These are phyloP conservation scores for Zoysia pacifica DNA, from an alignment of 176 grass and related monocot species.

Conservation along the genomic window DNA sequence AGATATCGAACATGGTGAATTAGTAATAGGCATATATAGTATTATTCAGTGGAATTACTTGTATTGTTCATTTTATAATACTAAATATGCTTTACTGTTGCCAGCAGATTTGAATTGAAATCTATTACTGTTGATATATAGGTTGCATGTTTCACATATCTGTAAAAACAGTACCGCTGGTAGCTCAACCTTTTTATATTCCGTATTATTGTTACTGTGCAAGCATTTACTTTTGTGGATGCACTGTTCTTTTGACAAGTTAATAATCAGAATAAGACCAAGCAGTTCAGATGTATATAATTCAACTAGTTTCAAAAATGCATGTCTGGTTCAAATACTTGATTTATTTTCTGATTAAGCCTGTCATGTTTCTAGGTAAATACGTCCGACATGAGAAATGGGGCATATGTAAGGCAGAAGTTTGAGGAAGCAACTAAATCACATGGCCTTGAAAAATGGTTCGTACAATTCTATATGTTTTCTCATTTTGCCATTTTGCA, in stretches of 20 bases:
- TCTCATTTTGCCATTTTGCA: slow-evolving; percentile 9
- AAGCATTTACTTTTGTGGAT: not conserved
- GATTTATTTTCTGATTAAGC: slow-evolving; percentile 23
- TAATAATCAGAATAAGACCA: slow-evolving; percentile 8
- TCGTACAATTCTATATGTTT: slow-evolving; percentile 30
- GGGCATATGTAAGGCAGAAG: slow-evolving; percentile 73
- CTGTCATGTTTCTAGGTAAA: slow-evolving; percentile 62
- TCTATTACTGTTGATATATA: not conserved
- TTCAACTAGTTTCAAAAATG: not conserved
- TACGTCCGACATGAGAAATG: slow-evolving; percentile 96
- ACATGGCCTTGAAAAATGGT: slow-evolving; percentile 89
- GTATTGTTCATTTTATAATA: not conserved
- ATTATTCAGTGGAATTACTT: not conserved
- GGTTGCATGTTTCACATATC: slow-evolving; percentile 9
- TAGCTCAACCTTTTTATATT: not conserved
- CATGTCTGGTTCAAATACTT: slow-evolving; percentile 1
- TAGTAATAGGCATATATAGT: not conserved
- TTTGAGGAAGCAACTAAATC: slow-evolving; percentile 90
- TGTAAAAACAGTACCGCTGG: not conserved
- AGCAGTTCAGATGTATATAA: not conserved
- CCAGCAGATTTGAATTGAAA: slow-evolving; percentile 15
- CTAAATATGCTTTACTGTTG: slow-evolving; percentile 3
- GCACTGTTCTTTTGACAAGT: not conserved
- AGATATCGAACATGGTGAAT: not conserved
- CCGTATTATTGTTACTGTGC: not conserved